A percentile compares a stretch with the other conserved stretches of the same genome.
Evolutionary conservation across 176 grass and related monocot genomes (phyloP).

Genomic region (Musa beccarii): DNA sequence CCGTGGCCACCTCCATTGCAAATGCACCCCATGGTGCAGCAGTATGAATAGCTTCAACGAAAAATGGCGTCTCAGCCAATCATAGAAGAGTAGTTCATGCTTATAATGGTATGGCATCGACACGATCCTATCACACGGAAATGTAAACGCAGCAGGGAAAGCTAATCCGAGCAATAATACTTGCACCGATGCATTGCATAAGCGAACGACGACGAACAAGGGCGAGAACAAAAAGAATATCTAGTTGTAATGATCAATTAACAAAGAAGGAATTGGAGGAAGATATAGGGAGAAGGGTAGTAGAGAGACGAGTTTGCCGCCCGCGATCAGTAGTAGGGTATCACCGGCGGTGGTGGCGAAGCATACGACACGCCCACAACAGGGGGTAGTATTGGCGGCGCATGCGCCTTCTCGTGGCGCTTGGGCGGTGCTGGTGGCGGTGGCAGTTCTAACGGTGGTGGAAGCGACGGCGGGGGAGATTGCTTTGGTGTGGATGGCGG

Average conservation of each 20-base stretch:
- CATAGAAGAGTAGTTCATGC: background rate
- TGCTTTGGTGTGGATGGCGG: background rate
- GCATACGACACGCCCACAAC: slow-evolving; percentile 16
- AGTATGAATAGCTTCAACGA: too few relatives aligned
- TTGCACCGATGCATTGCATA: slow-evolving; percentile 1
- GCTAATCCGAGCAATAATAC: background rate
- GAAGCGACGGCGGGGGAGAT: background rate
- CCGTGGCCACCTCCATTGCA: too few relatives aligned
- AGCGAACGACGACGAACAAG: background rate
- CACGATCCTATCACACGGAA: background rate
- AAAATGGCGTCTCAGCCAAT: background rate
- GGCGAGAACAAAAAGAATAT: slow-evolving; percentile 13
- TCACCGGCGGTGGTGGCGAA: slow-evolving; percentile 13
- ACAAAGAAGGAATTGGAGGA: background rate
- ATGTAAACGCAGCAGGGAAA: background rate
- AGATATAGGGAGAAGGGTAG: background rate
- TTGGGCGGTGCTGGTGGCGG: slow-evolving; percentile 19
- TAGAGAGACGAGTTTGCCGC: background rate
- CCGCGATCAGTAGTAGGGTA: slow-evolving; percentile 12
- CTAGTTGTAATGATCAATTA: slow-evolving; percentile 13
- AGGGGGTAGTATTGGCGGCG: slow-evolving; percentile 1
- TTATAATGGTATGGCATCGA: too few relatives aligned
- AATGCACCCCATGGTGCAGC: too few relatives aligned
- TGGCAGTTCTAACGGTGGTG: slow-evolving; percentile 17
- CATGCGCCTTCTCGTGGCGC: background rate